Evolutionary conservation across 2,329 filamentous ascomycete genomes (phyloP).

Genomic region (Penicillium sp.): DNA sequence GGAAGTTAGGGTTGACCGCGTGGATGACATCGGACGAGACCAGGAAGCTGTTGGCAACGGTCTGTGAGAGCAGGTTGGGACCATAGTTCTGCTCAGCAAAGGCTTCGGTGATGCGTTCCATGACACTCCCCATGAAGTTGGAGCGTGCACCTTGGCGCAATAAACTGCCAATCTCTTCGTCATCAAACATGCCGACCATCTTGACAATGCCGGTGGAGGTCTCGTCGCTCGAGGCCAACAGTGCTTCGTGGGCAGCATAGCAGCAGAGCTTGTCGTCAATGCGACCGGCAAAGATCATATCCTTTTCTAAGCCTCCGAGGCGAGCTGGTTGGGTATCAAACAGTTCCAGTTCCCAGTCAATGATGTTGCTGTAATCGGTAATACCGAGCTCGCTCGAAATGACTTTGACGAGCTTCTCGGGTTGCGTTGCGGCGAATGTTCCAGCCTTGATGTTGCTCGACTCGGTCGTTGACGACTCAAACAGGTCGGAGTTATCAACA

Average conservation of each 20-base stretch:
- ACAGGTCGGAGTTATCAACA: slow-evolving; percentile 64
- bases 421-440: slow-evolving; percentile 76
- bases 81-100: slow-evolving; percentile 46
- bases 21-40: slow-evolving; percentile 91
- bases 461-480: slow-evolving; percentile 25
- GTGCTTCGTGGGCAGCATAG: slow-evolving; percentile 79
- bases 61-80: slow-evolving; percentile 63
- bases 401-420: slow-evolving; percentile 73
- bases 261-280: slow-evolving; percentile 98
- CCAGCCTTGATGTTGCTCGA: slow-evolving; percentile 44
- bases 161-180: slow-evolving; percentile 90
- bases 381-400: slow-evolving; percentile 76
- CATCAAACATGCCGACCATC: slow-evolving; percentile 88
- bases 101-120: slow-evolving; percentile 71
- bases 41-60: slow-evolving; percentile 86
- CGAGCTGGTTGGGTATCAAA: slow-evolving; percentile 84
- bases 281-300: slow-evolving; percentile 90
- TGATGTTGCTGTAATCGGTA: slow-evolving; percentile 63
- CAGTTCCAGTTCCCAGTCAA: slow-evolving; percentile 96
- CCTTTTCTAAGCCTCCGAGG: slow-evolving; percentile 76
- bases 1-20: slow-evolving; percentile 91
- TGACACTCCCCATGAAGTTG: slow-evolving; percentile 76
- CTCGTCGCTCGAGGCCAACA: slow-evolving; percentile 60
- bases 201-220: slow-evolving; percentile 63
- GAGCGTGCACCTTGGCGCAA: slow-evolving; percentile 83